Evolutionary conservation across 768 basidiomycete species (phyloP), one percentile per base, ranked within the genome.

Genomic region (Leccinum uliginosum): DNA sequence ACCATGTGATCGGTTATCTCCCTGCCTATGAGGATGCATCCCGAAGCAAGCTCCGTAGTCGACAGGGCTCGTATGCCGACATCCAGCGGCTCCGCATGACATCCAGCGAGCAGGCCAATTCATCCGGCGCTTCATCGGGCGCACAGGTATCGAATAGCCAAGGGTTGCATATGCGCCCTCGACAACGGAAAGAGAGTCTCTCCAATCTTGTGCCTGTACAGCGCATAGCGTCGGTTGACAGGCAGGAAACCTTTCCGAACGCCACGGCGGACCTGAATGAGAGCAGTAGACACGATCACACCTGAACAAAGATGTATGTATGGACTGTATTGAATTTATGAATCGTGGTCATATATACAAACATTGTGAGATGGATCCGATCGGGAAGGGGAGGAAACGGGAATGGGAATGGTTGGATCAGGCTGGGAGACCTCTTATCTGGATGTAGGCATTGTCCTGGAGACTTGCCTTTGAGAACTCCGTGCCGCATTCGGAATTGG

Each of bases 11-110:
- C 49, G 82, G 84, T 10, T 77, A 85, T 59, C 72, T 93, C 53
- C 79, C 79, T 19, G 63, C 73, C 10, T 76, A 80, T 53, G 83
- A 83, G 54, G 81, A 81, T 52, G 66, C 66, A 55, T 60, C 61
- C 59, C 63, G 67, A 59, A 71, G 68, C 62, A 83, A 81, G 64
- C 70, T 76, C 26, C 81, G 81, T 50, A 89, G 83, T 69, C 82
- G 83, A 19, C 83, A 83, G 57, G 83, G 81, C 48, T 90, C 89
- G 21, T 93, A 88, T 63, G 91, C 91, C n/a, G 86, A 93, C 73
- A 70, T 93, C 51, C 89, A 91, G 71, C 79, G 83, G 59, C 76
- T 88, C 21, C 83, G 84, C 55, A 71, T 73, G 72, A 64, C 71
- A 46, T 45, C 63, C 15, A 52, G 56, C 43, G 54, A 58, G 51